phyloP scores from a whole-genome alignment of 2,329 filamentous ascomycete species.

The Verticillium longisporum region DNA sequence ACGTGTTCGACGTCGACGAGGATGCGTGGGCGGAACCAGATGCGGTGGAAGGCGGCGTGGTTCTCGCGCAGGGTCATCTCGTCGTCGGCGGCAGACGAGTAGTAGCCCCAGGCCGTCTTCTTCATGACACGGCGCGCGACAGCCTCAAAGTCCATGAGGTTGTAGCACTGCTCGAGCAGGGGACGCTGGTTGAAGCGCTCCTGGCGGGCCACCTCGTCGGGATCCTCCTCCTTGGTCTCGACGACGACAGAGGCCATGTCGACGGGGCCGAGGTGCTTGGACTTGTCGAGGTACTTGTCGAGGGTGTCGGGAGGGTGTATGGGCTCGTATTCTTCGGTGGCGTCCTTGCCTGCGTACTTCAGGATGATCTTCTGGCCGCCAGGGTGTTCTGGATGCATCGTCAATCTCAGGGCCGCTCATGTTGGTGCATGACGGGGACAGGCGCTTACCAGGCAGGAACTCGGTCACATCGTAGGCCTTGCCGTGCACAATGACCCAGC shows the following conservation, averaged over 20 bases:
- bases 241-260: constrained; percentile 74
- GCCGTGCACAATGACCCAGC: constrained; percentile 87
- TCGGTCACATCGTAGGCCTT: constrained; percentile 88
- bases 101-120: constrained; percentile 95
- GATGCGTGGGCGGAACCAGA: constrained; percentile 88
- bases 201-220: constrained; percentile 57
- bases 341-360: constrained; percentile 94
- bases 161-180: constrained; percentile 80
- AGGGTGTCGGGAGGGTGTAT: constrained; percentile 86
- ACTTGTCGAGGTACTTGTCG: constrained; percentile 73
- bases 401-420: not conserved
- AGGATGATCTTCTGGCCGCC: constrained; percentile 90
- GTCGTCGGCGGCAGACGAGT: constrained; percentile 72
- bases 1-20: constrained; percentile 85
- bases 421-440: not conserved
- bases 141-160: constrained; percentile 91
- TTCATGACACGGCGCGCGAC: constrained; percentile 91
- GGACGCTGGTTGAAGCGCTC: constrained; percentile 72
- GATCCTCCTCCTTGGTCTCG: constrained; percentile 61
- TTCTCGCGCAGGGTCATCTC: constrained; percentile 81
- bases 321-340: constrained; percentile 84
- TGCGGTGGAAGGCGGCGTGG: constrained; percentile 91
- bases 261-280: constrained; percentile 83
- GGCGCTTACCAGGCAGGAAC: constrained; percentile 61
- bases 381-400: constrained; percentile 59